Evolutionary conservation across 306 rosid genomes (phyloP).

Genomic region (Albizia julibrissin): DNA sequence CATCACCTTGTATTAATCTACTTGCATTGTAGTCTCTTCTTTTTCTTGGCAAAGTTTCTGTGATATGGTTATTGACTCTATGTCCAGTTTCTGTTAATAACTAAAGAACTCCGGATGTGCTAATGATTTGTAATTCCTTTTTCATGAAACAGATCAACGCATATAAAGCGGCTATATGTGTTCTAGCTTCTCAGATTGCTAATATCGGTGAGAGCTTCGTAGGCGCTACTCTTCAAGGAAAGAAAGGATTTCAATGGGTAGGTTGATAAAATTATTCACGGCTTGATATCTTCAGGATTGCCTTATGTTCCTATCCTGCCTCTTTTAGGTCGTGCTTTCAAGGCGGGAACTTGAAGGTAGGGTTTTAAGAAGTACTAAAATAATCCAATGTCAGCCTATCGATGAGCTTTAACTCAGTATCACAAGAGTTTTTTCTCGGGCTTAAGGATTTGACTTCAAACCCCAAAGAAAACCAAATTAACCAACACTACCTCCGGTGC

Average conservation of each 20-base stretch:
- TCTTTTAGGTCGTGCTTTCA: background rate
- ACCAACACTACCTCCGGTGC: background rate
- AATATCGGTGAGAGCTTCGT: conserved; percentile 94
- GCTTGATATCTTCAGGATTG: background rate
- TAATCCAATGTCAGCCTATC: conserved; percentile 1
- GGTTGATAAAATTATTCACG: conserved; percentile 21
- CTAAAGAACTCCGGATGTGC: conserved; percentile 8
- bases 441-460: background rate
- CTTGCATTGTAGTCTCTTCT: background rate
- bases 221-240: conserved; percentile 90
- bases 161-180: conserved; percentile 72
- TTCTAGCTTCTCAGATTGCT: conserved; percentile 91
- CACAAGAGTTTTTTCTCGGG: background rate
- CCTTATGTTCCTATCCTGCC: conserved; percentile 13
- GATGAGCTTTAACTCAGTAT: background rate
- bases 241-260: conserved; percentile 96
- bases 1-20: background rate
- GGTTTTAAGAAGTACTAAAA: background rate
- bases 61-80: background rate
- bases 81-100: background rate
- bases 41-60: background rate
- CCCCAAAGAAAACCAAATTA: background rate
- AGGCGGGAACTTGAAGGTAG: background rate
- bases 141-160: conserved; percentile 55
- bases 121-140: background rate